Percentiles rank a stretch among this genome's conserved stretches.
Evolutionary conservation across 2,329 filamentous ascomycete species (phyloP).

Genomic region (Ambrosiella cleistominuta): DNA sequence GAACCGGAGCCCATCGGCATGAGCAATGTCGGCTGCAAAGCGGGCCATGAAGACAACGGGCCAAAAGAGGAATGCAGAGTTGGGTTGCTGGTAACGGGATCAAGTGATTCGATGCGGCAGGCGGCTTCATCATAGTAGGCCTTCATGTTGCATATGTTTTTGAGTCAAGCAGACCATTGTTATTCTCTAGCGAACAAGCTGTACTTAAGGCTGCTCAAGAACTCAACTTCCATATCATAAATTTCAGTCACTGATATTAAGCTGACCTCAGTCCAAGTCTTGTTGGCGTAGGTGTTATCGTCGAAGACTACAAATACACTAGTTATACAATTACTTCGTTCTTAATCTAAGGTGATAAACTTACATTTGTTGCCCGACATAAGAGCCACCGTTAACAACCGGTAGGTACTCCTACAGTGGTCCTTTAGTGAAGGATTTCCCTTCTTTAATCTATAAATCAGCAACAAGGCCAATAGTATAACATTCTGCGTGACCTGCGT

Average conservation of each 20-base stretch:
- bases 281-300: constrained; percentile 98
- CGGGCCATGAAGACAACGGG: no score
- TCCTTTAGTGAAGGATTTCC: constrained; percentile 79
- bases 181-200: constrained; percentile 70
- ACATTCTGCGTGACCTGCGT: constrained; percentile 96
- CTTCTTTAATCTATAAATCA: constrained; percentile 84
- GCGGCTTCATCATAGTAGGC: constrained; percentile 41
- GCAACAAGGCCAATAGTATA: constrained; percentile 72
- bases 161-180: constrained; percentile 78
- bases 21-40: no score
- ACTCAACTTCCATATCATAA: constrained; percentile 99
- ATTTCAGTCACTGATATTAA: constrained; percentile 88
- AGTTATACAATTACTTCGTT: not conserved
- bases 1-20: no score
- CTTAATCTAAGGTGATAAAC: constrained; percentile 18
- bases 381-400: constrained; percentile 78
- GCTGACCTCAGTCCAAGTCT: constrained; percentile 97
- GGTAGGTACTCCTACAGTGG: constrained; percentile 82
- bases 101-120: no score
- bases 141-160: constrained; percentile 64
- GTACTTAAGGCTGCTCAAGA: constrained; percentile 95
- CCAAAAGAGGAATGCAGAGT: no score
- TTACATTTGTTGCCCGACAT: constrained; percentile 96
- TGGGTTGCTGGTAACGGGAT: no score
- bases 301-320: constrained; percentile 49